Evolutionary conservation across 2,329 filamentous ascomycete species (phyloP).

Genomic region (Botrytis porri): DNA sequence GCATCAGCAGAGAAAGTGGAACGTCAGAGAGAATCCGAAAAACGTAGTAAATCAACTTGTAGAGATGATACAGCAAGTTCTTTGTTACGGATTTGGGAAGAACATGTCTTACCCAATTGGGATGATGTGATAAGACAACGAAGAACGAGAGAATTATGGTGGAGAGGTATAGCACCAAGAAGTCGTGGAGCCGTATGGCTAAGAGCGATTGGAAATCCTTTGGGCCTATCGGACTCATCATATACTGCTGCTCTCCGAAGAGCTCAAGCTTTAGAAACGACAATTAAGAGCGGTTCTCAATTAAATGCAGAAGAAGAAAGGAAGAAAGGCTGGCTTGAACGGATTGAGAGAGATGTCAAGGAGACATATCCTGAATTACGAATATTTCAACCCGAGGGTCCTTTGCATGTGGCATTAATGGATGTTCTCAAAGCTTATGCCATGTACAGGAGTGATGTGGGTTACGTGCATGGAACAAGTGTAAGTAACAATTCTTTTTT

Average conservation of each 20-base stretch:
- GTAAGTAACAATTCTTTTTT: constrained; percentile 47
- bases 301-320: constrained; percentile 49
- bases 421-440: constrained; percentile 76
- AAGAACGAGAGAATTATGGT: constrained; percentile 74
- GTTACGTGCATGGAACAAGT: constrained; percentile 72
- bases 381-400: constrained; percentile 56
- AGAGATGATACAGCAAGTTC: constrained; percentile 55
- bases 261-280: constrained; percentile 57
- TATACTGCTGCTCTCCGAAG: constrained; percentile 69
- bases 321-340: constrained; percentile 59
- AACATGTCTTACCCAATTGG: constrained; percentile 75
- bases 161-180: constrained; percentile 71
- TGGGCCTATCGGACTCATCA: constrained; percentile 54
- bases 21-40: constrained; percentile 54
- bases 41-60: constrained; percentile 49
- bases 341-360: constrained; percentile 62
- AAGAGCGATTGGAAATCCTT: constrained; percentile 38
- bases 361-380: constrained; percentile 68
- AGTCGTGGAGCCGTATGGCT: constrained; percentile 49
- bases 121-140: constrained; percentile 65
- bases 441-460: constrained; percentile 79
- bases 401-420: constrained; percentile 64
- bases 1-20: constrained; percentile 58
- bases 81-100: constrained; percentile 67
- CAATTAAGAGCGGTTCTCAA: constrained; percentile 34